Percentiles rank a stretch among this genome's conserved stretches.
phyloP scores from a whole-genome alignment of 2,329 filamentous ascomycete species.

The Cladosporium austrohemisphaericum region DNA sequence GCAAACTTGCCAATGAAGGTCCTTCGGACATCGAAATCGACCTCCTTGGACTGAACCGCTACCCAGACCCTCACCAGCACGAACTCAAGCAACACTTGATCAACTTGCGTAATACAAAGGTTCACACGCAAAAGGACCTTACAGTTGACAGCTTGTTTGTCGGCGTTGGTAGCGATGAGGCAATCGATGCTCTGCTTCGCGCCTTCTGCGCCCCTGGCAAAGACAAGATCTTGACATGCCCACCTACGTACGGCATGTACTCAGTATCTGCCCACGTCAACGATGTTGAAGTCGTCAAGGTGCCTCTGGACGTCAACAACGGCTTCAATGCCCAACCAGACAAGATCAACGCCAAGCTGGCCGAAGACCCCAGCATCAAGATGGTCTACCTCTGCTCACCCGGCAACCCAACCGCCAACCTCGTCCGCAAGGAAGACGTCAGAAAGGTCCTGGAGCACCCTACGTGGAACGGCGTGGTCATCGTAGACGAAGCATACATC shows the following conservation, averaged over 20 bases:
- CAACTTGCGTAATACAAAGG: slow-evolving; percentile 78
- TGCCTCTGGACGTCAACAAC: slow-evolving; percentile 72
- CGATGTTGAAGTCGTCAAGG: slow-evolving; percentile 78
- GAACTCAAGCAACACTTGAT: slow-evolving; percentile 85
- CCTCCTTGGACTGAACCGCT: slow-evolving; percentile 80
- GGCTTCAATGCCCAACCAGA: slow-evolving; percentile 70
- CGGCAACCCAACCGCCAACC: slow-evolving; percentile 83
- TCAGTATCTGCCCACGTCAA: slow-evolving; percentile 90
- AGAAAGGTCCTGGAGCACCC: slow-evolving; percentile 73
- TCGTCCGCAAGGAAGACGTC: slow-evolving; percentile 73
- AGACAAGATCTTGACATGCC: slow-evolving; percentile 91
- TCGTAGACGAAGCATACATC: slow-evolving; percentile 94
- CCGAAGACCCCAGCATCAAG: slow-evolving; percentile 67
- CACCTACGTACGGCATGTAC: slow-evolving; percentile 99
- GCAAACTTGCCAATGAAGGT: slow-evolving; percentile 46
- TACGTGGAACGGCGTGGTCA: slow-evolving; percentile 90
- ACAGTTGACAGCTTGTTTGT: slow-evolving; percentile 84
- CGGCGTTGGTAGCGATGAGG: slow-evolving; percentile 93
- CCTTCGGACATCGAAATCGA: slow-evolving; percentile 60
- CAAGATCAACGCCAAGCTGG: slow-evolving; percentile 64
- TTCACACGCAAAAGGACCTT: slow-evolving; percentile 70
- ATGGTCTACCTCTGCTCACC: slow-evolving; percentile 90
- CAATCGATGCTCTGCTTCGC: slow-evolving; percentile 87
- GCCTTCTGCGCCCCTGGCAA: slow-evolving; percentile 85
- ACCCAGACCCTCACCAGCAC: slow-evolving; percentile 91